Conservation (phyloP, 768 basidiomycete species). For the Termitomyces sp. region DNA sequence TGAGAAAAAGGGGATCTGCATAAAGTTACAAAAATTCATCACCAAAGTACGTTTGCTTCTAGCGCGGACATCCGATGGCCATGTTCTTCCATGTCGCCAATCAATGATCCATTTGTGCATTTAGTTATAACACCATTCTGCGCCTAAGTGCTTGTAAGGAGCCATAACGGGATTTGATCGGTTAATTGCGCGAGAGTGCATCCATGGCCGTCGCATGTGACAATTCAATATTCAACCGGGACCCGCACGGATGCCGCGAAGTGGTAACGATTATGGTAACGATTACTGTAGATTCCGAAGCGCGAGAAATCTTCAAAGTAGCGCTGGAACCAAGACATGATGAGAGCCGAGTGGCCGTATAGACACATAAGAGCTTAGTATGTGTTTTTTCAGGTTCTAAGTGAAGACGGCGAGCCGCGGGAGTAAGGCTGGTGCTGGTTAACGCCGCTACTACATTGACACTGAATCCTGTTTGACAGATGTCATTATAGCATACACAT, state of each 20-base stretch:
- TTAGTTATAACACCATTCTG: not conserved
- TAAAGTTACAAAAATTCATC: not conserved
- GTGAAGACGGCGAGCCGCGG: not conserved
- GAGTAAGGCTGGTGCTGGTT: not conserved
- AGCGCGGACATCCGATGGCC: not conserved
- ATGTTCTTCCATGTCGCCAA: not conserved
- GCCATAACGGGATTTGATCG: not conserved
- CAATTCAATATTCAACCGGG: not conserved
- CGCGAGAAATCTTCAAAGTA: not conserved
- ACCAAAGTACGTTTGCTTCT: not conserved
- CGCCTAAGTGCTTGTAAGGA: not conserved
- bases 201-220: not conserved
- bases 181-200: not conserved
- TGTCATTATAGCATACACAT: not conserved
- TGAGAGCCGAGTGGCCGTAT: not conserved
- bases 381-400: not conserved
- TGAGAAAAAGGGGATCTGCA: not conserved
- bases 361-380: not conserved
- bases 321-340: not conserved
- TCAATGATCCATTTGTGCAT: not conserved
- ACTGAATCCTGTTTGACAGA: not conserved
- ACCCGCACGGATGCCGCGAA: not conserved
- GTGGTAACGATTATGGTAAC: too few species aligned
- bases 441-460: not conserved
- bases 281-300: not conserved